These are phyloP conservation scores for Adansonia rubrostipa DNA, from an alignment of 441 rosid species.

Conservation along the genomic window DNA sequence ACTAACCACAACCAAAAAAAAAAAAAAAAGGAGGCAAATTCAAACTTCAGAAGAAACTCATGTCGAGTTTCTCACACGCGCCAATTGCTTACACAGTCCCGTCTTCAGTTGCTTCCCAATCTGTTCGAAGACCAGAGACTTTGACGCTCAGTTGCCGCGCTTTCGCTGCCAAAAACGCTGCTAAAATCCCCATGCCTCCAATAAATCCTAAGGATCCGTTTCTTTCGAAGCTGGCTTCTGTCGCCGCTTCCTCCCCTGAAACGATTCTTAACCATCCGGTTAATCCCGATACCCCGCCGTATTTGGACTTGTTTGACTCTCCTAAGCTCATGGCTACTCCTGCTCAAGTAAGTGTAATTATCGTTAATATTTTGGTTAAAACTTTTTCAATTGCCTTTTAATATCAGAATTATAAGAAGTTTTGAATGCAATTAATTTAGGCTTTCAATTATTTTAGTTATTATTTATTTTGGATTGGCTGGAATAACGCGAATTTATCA, in stretches of 20 bases:
- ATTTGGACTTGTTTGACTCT: constrained; percentile 70
- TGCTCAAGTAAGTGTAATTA: constrained; percentile 51
- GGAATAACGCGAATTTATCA: background rate
- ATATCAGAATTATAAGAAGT: background rate
- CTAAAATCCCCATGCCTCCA: constrained; percentile 69
- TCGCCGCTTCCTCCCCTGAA: constrained; percentile 63
- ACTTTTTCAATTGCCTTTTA: background rate
- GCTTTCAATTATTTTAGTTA: background rate
- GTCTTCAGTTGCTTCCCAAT: constrained; percentile 33
- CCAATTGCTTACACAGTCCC: constrained; percentile 45
- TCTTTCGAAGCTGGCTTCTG: constrained; percentile 60
- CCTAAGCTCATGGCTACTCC: constrained; percentile 82
- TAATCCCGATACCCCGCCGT: constrained; percentile 61
- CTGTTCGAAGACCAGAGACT: constrained; percentile 33
- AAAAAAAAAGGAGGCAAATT: background rate
- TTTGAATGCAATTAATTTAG: background rate
- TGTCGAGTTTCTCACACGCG: constrained; percentile 58
- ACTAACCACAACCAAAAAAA: background rate
- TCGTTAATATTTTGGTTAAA: background rate
- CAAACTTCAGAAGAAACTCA: constrained; percentile 18
- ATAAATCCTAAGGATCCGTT: constrained; percentile 82
- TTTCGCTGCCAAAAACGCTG: constrained; percentile 44
- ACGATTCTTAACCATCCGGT: constrained; percentile 51
- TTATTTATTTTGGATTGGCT: background rate
- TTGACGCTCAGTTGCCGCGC: constrained; percentile 34